Base-by-base conservation (phyloP, 164 flowering plant species). In the Tetrastigma voinierianum region DNA sequence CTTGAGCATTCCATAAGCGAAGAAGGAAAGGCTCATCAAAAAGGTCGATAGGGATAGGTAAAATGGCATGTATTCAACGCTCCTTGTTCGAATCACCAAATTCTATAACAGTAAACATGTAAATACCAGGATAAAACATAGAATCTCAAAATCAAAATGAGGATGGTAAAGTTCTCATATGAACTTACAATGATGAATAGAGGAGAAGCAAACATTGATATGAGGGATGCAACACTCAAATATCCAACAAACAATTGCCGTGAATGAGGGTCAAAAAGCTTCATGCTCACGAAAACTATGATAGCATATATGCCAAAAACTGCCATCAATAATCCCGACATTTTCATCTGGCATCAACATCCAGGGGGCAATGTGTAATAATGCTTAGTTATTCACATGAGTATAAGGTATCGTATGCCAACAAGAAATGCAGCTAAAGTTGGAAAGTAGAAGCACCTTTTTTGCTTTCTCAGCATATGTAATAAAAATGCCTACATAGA, bases 151-250 rank as follows among this genome's bases (percentile, higher is more conserved):
- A 45, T 10, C 13, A 4, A 44, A 10, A 15, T 2, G 16, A 46
- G 11, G 14, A 17, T 21, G 32, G 32, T n/a, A 5, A 18, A 11
- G 10, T 47, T 21, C 53, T 66, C 11, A 61, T 20, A 67, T 46
- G 47, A 55, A 78, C 91, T 43, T 76, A 90, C 96, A 68, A 87
- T 86, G 61, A 88, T 67, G 61, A 84, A 86, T 24, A 90, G 70
- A 8, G 96, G 96, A 52, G 96, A 90, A 59, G 93, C 93, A 73
- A 86, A 90, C 96, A 90, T 90, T 57, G 87, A 90, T 68, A 90
- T 77, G 61, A 88, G 90, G 49, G 96, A 83, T 67, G 82, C 84
- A 57, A 82, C 83, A 66, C 84, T 85, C 76, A 90, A 60, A 61
- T 73, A 87, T 48, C 96, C 96, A 56, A 90, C 87, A 32, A 90